A percentile compares a stretch with the other conserved stretches of the same genome.
These are phyloP conservation scores for Ruellia speciosa DNA, from an alignment of 305 asterid species.

Conservation along the genomic window DNA sequence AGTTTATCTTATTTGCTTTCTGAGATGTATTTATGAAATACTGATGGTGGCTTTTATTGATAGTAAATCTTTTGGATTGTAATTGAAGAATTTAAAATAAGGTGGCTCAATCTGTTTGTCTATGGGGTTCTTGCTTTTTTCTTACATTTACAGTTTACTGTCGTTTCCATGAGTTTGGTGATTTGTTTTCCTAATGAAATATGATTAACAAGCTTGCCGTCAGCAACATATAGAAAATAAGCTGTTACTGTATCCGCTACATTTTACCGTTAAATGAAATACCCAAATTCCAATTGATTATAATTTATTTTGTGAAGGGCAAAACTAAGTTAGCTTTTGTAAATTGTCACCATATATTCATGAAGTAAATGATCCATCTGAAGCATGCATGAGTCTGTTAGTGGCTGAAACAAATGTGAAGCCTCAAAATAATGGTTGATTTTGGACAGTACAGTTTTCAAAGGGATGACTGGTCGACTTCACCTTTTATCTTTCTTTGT, in stretches of 20 bases:
- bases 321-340: slow-evolving; percentile 11
- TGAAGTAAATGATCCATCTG: not conserved
- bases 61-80: too few species aligned
- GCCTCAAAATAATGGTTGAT: not conserved
- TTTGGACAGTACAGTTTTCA: too few species aligned
- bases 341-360: slow-evolving; percentile 5
- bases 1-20: not conserved
- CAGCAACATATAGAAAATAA: slow-evolving; percentile 2
- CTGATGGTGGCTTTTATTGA: too few species aligned
- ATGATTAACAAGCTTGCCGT: slow-evolving; percentile 10
- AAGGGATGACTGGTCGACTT: too few species aligned
- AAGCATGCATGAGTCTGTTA: slow-evolving; percentile 5
- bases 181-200: slow-evolving; percentile 12
- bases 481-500: too few species aligned
- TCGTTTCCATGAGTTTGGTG: slow-evolving; percentile 1
- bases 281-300: slow-evolving; percentile 10
- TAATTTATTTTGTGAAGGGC: slow-evolving; percentile 8
- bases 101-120: too few species aligned
- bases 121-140: too few species aligned
- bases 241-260: not conserved
- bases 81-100: too few species aligned
- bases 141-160: not conserved
- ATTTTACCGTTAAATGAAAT: not conserved
- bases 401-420: not conserved
- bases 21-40: slow-evolving; percentile 5